Base-by-base conservation (phyloP, 345 rosid genomes). In the Gossypioides kirkii region DNA sequence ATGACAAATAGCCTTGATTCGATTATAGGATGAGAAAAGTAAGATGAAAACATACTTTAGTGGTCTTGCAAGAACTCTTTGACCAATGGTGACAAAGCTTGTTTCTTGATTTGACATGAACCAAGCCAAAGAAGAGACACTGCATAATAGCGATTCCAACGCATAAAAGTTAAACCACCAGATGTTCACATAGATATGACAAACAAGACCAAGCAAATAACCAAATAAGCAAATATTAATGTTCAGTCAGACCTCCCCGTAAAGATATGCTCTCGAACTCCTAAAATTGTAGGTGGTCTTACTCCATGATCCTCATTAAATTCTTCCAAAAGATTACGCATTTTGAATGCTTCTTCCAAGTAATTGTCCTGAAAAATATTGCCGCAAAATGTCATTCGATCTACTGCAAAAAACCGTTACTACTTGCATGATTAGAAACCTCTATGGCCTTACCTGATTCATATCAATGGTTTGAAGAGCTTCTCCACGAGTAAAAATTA, bases 61-160 rank as follows among this genome's bases (percentile, higher is more conserved):
- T 14, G 99, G 99, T 77, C 96, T 87, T 58, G 99, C 99, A 14
- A 92, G 94, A 80, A 95, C 98, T 84, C 99, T 87, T 79, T 95
- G 99, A 78, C 97, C 99, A 69, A 95, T 85, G 67, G 98, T 92
- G 67, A 95, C 98, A 58, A 95, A 95, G 73, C 99, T 95, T 8
- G 98, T 89, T 82, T 92, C 98, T 79, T 95, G 99, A 71, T 92
- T 95, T 47, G 98, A 95, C 99, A 95, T 95, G 80, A 95, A 92
- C 99, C 98, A 95, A 23, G 97, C 99, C 79, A 95, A 62, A 83
- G 99, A 95, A 49, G 99, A 95, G 64, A 95, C 98, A 87, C 98
- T 95, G 88, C 81, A 81, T 49, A 58, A 50, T 42, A 55, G 61
- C 73, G 68, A 72, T 58, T 69, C 52, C 17, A 70, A 71, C 45